phyloP scores from a whole-genome alignment of 1,139 yeast species.

The Meyerozyma carpophila region DNA sequence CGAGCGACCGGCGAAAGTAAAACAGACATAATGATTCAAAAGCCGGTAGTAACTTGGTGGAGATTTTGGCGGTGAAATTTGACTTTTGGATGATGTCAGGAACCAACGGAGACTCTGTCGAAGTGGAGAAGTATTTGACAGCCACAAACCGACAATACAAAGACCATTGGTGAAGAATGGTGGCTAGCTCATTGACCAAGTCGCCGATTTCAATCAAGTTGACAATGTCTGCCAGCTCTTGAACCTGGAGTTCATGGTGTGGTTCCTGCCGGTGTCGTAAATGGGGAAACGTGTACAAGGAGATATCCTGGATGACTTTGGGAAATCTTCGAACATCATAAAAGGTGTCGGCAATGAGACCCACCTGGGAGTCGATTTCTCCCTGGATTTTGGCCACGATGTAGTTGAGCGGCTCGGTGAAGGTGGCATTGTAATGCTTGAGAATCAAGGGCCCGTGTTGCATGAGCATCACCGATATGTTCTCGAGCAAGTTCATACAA shows the following conservation, averaged over 20 bases:
- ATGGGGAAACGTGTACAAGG: constrained; percentile 51
- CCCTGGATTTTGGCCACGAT: constrained; percentile 72
- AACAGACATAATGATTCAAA: constrained; percentile 61
- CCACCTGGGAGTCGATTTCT: constrained; percentile 90
- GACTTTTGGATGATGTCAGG: constrained; percentile 27
- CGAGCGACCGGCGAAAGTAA: constrained; percentile 73
- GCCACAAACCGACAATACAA: constrained; percentile 75
- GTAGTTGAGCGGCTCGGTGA: constrained; percentile 51
- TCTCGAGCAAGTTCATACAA: constrained; percentile 73
- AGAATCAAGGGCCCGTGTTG: constrained; percentile 82
- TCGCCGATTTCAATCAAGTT: constrained; percentile 52
- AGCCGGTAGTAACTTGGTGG: constrained; percentile 48
- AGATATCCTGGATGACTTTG: constrained; percentile 51
- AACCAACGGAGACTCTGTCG: background rate
- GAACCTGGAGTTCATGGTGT: constrained; percentile 10
- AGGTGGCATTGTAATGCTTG: constrained; percentile 56
- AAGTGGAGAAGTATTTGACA: constrained; percentile 34
- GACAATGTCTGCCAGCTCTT: constrained; percentile 14
- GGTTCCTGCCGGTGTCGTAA: constrained; percentile 18
- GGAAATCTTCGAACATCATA: constrained; percentile 66
- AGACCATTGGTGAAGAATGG: constrained; percentile 82
- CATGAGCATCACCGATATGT: constrained; percentile 74
- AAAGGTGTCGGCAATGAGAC: constrained; percentile 81
- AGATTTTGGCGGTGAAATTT: constrained; percentile 56
- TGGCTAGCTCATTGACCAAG: constrained; percentile 61